Conservation (phyloP, 257 asterid species). For the Oldenlandia corymbosa region DNA sequence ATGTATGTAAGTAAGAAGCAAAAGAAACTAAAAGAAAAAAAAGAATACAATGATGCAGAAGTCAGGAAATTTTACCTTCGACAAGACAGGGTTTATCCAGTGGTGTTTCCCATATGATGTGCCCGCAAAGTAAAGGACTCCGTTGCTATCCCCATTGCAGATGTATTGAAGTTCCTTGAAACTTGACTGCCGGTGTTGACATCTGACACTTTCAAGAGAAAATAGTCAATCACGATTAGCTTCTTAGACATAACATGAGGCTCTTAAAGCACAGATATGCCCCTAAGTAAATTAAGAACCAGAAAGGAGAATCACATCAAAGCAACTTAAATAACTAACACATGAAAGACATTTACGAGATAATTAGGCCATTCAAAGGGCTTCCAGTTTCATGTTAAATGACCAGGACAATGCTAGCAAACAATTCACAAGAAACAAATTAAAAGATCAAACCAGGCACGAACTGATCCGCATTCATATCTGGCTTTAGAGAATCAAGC, state of each 20-base stretch:
- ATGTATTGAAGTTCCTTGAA: slow-evolving; percentile 89
- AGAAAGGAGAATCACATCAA: too few relatives aligned
- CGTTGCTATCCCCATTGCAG: slow-evolving; percentile 93
- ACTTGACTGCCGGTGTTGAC: slow-evolving; percentile 81
- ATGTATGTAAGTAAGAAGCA: neutral
- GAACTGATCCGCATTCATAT: neutral
- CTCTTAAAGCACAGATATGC: neutral
- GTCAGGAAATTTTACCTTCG: slow-evolving; percentile 50
- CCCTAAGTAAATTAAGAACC: too few relatives aligned
- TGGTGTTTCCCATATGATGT: slow-evolving; percentile 92
- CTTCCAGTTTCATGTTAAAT: neutral
- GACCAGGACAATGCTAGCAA: neutral
- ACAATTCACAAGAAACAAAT: neutral
- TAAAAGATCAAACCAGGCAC: neutral
- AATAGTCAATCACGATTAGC: slow-evolving; percentile 14
- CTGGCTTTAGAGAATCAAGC: neutral
- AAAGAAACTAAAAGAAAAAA: slow-evolving; percentile 5
- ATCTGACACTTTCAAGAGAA: slow-evolving; percentile 36
- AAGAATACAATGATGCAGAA: slow-evolving; percentile 3
- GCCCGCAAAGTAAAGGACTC: slow-evolving; percentile 86
- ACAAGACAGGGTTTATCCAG: slow-evolving; percentile 90
- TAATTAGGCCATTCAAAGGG: neutral
- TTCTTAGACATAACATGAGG: neutral
- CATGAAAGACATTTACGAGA: neutral
- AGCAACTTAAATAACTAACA: neutral